Evolutionary conservation across 495 filamentous ascomycete species (phyloP).

Genomic region (Neurospora sp.): DNA sequence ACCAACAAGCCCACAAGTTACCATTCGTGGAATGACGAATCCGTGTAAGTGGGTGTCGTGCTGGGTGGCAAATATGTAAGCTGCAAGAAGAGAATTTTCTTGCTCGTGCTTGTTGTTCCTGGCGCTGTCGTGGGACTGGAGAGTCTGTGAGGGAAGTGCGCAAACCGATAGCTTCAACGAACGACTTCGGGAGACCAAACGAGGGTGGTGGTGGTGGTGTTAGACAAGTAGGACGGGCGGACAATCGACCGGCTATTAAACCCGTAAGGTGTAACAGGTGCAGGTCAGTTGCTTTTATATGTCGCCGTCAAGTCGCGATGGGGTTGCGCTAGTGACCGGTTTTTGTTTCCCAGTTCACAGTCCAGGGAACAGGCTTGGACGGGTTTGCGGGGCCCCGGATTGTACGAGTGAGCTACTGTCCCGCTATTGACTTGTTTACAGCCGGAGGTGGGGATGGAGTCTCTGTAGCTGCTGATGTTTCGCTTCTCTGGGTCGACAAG

Average conservation of each 20-base stretch:
- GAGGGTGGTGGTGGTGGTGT: neutral
- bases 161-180: neutral
- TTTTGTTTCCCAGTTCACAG: neutral
- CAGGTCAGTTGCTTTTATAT: conserved; percentile 1
- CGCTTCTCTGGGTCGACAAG: neutral
- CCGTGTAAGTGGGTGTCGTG: conserved; percentile 2
- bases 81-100: conserved; percentile 22
- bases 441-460: neutral
- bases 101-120: conserved; percentile 1
- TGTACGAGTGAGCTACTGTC: neutral
- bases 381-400: neutral
- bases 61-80: conserved; percentile 24
- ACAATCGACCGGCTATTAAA: neutral
- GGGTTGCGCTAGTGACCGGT: neutral
- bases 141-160: neutral
- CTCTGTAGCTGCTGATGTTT: neutral
- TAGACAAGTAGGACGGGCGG: neutral
- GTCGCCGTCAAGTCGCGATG: neutral
- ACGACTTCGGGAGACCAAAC: neutral
- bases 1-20: conserved; percentile 1
- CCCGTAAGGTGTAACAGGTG: neutral
- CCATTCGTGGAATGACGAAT: conserved; percentile 4
- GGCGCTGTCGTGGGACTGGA: neutral
- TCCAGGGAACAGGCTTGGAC: neutral
- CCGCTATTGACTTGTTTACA: neutral